These are phyloP conservation scores for Globisporangium echinulatum DNA, from an alignment of 352 stramenopile species.

Conservation along the genomic window DNA sequence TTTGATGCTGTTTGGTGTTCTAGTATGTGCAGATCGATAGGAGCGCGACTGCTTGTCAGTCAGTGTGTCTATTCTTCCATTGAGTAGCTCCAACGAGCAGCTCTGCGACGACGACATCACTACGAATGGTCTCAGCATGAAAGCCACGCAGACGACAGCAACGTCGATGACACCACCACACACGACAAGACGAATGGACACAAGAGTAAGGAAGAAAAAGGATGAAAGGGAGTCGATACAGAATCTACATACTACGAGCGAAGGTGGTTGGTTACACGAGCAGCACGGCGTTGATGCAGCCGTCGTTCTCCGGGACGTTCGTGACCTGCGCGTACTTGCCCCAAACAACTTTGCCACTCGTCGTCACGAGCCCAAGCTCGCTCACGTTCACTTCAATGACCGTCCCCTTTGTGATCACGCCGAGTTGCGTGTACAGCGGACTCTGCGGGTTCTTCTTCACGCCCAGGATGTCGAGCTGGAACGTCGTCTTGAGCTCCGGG, in stretches of 20 bases:
- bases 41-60: too few relatives aligned
- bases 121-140: not conserved
- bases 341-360: slow-evolving; percentile 99
- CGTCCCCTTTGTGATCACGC: slow-evolving; percentile 99
- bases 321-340: slow-evolving; percentile 99
- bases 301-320: slow-evolving; percentile 99
- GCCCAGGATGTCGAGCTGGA: slow-evolving; percentile 99
- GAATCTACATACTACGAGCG: slow-evolving; percentile 28
- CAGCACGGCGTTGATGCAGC: slow-evolving; percentile 98
- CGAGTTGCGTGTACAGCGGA: slow-evolving; percentile 96
- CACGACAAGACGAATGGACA: not conserved
- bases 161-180: not conserved
- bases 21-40: too few relatives aligned
- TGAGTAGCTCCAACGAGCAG: too few relatives aligned
- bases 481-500: slow-evolving; percentile 99
- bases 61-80: too few relatives aligned
- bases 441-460: slow-evolving; percentile 99
- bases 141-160: not conserved
- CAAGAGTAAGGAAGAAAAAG: slow-evolving; percentile 17
- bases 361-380: slow-evolving; percentile 98
- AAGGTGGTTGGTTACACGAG: slow-evolving; percentile 87
- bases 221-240: not conserved
- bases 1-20: too few relatives aligned
- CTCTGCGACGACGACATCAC: not conserved
- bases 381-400: slow-evolving; percentile 99